Percentiles rank a stretch among this genome's conserved stretches.
Evolutionary conservation across 208 protist genomes (phyloP).

Genomic region (Wallacemonas rigidus): DNA sequence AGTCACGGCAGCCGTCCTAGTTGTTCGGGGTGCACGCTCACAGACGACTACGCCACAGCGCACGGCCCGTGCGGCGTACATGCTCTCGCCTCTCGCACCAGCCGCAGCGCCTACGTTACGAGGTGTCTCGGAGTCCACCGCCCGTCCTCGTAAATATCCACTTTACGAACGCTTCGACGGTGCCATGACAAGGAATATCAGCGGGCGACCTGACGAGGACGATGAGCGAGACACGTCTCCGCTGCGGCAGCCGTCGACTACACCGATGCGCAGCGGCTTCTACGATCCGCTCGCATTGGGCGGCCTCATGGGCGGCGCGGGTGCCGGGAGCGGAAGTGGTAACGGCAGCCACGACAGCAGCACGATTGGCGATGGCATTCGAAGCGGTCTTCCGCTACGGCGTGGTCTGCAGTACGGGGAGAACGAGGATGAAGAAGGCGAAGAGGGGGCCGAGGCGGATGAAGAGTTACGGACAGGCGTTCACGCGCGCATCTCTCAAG

Average conservation of each 20-base stretch:
- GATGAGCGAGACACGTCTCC: neutral
- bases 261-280: conserved; percentile 28
- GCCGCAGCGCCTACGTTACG: neutral
- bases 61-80: neutral
- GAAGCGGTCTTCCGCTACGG: no score
- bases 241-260: conserved; percentile 9
- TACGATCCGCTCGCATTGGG: conserved; percentile 38
- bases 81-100: conserved; percentile 1
- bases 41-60: conserved; percentile 9
- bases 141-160: neutral
- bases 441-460: neutral
- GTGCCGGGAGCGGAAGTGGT: neutral
- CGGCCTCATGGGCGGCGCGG: conserved; percentile 10
- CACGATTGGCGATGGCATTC: neutral
- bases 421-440: neutral
- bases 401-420: neutral
- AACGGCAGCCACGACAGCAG: neutral
- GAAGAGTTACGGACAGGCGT: no score
- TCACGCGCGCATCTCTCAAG: no score
- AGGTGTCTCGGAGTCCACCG: neutral
- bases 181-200: no score
- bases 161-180: no score
- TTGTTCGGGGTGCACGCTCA: neutral
- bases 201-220: neutral
- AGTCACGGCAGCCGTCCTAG: neutral